Evolutionary conservation across 129 eudicot genomes (phyloP).

Genomic region (Escallonia herrerae): DNA sequence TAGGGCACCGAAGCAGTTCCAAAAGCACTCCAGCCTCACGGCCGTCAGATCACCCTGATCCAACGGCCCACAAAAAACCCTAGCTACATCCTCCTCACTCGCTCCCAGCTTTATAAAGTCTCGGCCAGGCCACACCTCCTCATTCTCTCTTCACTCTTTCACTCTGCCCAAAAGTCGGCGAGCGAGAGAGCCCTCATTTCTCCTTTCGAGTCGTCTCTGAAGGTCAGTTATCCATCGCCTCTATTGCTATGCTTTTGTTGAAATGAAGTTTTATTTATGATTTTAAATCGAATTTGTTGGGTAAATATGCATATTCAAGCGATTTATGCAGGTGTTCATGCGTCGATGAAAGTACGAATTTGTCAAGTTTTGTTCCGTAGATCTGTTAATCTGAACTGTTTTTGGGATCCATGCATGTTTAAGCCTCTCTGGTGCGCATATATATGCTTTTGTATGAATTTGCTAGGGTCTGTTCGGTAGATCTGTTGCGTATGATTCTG

Average conservation of each 20-base stretch:
- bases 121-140: background rate
- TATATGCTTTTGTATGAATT: too few species aligned
- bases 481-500: too few species aligned
- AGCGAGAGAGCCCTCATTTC: slow-evolving; percentile 1
- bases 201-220: background rate
- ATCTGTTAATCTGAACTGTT: background rate
- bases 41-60: slow-evolving; percentile 2
- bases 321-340: too few species aligned
- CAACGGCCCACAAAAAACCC: slow-evolving; percentile 10
- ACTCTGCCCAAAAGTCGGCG: slow-evolving; percentile 2
- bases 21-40: background rate
- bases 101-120: background rate
- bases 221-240: background rate
- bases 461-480: too few species aligned
- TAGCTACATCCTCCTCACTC: background rate
- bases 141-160: background rate
- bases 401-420: too few species aligned
- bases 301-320: too few species aligned
- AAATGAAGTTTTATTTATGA: background rate
- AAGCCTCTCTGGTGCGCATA: too few species aligned
- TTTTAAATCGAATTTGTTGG: background rate
- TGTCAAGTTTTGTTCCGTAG: background rate
- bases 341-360: too few species aligned
- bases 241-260: background rate
- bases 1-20: background rate